These are phyloP conservation scores for Pyrenophora seminiperda DNA, from an alignment of 2,329 filamentous ascomycete genomes.

Conservation along the genomic window DNA sequence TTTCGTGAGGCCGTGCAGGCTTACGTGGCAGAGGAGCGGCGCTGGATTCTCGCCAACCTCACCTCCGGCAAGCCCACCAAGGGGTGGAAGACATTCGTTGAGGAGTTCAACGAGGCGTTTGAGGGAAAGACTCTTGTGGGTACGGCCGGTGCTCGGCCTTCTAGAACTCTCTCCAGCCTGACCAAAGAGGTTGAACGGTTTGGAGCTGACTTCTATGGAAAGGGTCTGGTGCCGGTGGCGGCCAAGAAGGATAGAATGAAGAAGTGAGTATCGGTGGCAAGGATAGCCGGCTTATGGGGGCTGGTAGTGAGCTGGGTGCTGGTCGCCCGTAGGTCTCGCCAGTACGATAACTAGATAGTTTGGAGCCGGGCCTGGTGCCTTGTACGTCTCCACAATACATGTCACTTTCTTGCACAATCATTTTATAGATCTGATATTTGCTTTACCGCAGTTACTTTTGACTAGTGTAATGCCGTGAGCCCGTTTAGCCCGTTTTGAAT, in stretches of 20 bases:
- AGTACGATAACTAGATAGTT: not conserved
- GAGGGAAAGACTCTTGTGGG: conserved; percentile 21
- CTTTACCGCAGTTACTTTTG: too few species aligned
- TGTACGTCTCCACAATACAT: not conserved
- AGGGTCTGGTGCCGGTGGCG: conserved; percentile 27
- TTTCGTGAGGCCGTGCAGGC: conserved; percentile 31
- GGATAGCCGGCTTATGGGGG: not conserved
- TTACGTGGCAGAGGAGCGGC: conserved; percentile 29
- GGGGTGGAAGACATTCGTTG: conserved; percentile 34
- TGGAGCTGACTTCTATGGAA: conserved; percentile 27
- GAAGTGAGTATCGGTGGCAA: conserved; percentile 5
- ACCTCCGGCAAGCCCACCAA: conserved; percentile 25
- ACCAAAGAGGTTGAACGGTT: conserved; percentile 41
- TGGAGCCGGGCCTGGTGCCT: not conserved
- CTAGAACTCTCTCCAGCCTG: conserved; percentile 28
- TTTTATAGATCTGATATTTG: too few species aligned
- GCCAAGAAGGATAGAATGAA: conserved; percentile 12
- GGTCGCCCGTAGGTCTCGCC: not conserved
- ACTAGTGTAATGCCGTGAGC: too few species aligned
- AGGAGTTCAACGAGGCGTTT: conserved; percentile 32
- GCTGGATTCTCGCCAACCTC: conserved; percentile 33
- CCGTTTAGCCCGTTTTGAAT: too few species aligned
- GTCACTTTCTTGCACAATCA: not conserved
- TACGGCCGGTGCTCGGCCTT: conserved; percentile 12
- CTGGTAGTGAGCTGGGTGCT: not conserved